Evolutionary conservation across 2,329 filamentous ascomycete species (phyloP).

Genomic region (Biscogniauxia mediterranea): DNA sequence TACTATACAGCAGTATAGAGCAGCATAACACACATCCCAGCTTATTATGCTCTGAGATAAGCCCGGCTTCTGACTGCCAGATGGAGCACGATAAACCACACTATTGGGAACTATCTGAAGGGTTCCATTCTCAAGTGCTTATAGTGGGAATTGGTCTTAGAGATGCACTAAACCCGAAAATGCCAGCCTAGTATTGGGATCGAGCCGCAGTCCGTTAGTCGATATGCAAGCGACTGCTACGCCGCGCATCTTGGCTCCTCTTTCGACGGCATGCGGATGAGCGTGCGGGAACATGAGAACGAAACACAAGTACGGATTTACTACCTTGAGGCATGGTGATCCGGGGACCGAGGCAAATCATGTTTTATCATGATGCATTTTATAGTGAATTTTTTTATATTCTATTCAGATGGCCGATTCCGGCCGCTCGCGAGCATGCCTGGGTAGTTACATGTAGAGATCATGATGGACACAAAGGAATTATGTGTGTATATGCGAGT

Average conservation of each 20-base stretch:
- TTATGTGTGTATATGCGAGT: neutral
- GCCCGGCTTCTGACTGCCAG: neutral
- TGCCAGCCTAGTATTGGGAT: neutral
- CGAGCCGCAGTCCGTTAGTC: neutral
- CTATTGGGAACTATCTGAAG: neutral
- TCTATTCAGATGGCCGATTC: neutral
- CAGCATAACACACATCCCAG: neutral
- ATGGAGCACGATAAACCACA: neutral
- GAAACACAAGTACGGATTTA: too few species aligned
- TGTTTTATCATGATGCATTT: neutral
- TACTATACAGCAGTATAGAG: neutral
- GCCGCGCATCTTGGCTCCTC: neutral
- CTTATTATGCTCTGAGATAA: neutral
- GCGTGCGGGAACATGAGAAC: too few species aligned
- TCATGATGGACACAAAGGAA: neutral
- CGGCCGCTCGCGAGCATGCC: neutral
- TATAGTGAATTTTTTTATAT: neutral
- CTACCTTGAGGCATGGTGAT: neutral
- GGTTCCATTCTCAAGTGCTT: neutral
- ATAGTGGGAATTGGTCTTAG: neutral
- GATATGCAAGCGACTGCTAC: neutral
- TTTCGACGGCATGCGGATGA: neutral
- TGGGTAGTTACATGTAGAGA: neutral
- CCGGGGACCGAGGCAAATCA: neutral
- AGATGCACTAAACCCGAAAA: neutral